These are phyloP conservation scores for Botrytis fragariae DNA, from an alignment of 2,329 filamentous ascomycete genomes.

Conservation along the genomic window DNA sequence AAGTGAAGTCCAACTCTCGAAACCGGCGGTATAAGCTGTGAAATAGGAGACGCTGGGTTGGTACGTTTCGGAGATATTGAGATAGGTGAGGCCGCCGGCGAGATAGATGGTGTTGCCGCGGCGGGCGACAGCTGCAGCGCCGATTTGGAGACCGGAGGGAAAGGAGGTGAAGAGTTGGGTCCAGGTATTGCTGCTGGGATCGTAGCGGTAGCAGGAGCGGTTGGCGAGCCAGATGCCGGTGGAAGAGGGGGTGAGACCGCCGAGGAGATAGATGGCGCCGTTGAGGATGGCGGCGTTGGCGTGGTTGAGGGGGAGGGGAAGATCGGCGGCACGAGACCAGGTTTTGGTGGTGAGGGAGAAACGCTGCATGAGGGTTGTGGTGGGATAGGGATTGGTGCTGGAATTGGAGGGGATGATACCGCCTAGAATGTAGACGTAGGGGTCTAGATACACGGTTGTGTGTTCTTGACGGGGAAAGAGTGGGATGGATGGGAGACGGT, in stretches of 20 bases:
- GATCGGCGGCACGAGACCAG: conserved; percentile 35
- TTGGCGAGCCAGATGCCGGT: conserved; percentile 19
- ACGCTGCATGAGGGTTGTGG: conserved; percentile 34
- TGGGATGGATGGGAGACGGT: conserved; percentile 3
- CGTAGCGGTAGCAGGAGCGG: conserved; percentile 22
- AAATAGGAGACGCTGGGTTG: conserved; percentile 27
- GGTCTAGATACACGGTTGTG: conserved; percentile 17
- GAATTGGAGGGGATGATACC: conserved; percentile 16
- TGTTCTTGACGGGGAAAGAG: conserved; percentile 27
- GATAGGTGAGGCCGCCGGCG: conserved; percentile 41
- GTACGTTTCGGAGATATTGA: neutral
- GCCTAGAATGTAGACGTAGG: conserved; percentile 24
- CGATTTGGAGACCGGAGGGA: conserved; percentile 33
- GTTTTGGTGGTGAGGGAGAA: conserved; percentile 37
- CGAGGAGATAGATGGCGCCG: conserved; percentile 43
- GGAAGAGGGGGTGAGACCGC: conserved; percentile 36
- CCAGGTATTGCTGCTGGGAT: conserved; percentile 11
- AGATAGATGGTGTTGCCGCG: conserved; percentile 39
- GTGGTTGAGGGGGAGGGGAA: conserved; percentile 40
- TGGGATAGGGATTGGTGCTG: conserved; percentile 5
- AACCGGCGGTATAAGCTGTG: conserved; percentile 37
- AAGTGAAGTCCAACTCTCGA: conserved; percentile 34
- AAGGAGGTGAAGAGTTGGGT: conserved; percentile 25
- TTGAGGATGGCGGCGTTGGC: conserved; percentile 41
- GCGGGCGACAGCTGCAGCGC: conserved; percentile 40